Evolutionary conservation across 306 rosid species (phyloP), one percentile per base, ranked within the genome.

Genomic region (Dalbergia oliveri): DNA sequence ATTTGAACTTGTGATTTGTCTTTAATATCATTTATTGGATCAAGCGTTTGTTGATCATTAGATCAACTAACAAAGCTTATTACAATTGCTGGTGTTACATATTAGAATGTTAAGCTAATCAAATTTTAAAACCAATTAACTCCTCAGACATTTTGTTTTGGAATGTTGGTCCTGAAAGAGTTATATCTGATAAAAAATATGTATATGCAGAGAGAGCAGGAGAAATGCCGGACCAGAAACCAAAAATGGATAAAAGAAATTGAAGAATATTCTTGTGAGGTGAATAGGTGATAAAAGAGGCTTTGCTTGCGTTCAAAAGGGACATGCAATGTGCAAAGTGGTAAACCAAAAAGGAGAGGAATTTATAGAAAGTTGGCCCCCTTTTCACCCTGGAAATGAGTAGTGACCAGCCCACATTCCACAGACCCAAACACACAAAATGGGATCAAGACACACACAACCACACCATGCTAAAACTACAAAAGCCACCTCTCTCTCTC

Each of bases 311-410:
- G 57, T 85, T 88, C 19, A 57, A 85, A 88, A 88, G 89, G 84
- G 85, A 87, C 91, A 91, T 88, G 92, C 90, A 91, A 88, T 85
- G 4, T 4, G 87, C 82, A 90, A 86, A 88, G 90, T 83, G 80
- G 51, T 66, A 77, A 84, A 84, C 78, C 80, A 85, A 69, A 88
- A 87, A 81, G 79, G 50, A 82, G 77, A 83, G 77, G 88, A 90
- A 89, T 86, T 78, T 85, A 82, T 86, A 82, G 92, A 92, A 90
- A 90, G 97, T 88, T 90, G 92, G 86, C 89, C 82, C 90, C 82
- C 94, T 89, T 89, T 91, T 83, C 81, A 64, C 87, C 67, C 81
- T 85, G 73, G 86, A 89, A 39, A 88, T 85, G 77, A 79, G 84
- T 79, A 84, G 81, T 84, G 76, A 77, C 66, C 88, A 75, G 62